Base-by-base conservation (phyloP, 352 stramenopile genomes). In the Pythium dissimile region DNA sequence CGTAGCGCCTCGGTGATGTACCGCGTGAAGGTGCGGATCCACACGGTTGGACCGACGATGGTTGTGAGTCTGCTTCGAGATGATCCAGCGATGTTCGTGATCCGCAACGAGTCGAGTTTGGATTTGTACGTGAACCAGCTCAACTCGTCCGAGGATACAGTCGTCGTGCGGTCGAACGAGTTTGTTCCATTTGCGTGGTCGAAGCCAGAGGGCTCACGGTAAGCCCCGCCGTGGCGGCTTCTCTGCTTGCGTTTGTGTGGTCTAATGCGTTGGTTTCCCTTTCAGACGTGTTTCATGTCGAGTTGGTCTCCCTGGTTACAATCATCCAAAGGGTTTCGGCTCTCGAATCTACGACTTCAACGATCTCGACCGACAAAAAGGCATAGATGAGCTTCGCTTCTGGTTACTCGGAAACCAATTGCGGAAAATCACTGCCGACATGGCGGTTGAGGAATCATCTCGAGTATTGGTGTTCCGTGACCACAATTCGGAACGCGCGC, bases 341-440 rank as follows among this genome's bases (percentile, higher is more conserved):
- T 86, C 79, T 21, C 75, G 84, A 11, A 66, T 95, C 26, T 95
- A 92, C 54, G 85, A 95, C 58, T 95, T 95, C 41, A 83, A 84
- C 11, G 88, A 93, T 51, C 44, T 95, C 42, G 85, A 95, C 51
- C 63, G 80, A 27, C 81, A 95, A 23, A 79, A 79, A 49, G 79
- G 81, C 27, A 78, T 87, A 16, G 80, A 89, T 18, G 80, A 80
- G 1, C 61, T 94, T 16, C 84, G 78, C 1, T 89, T 86, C 23
- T 77, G 76, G 53, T 61, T 93, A 23, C 84, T 88, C 37, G 83
- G 80, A 13, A 88, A 86, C 44, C 77, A 87, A 49, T 60, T 86
- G 7, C 74, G 75, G 41, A 77, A 58, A 23, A 80, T 95, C 0
- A 77, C 80, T 4, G 85, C 81, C 3, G 81, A 93, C 39, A 91